Evolutionary conservation across 495 filamentous ascomycete species (phyloP).

Genomic region (Penicillium lividum): DNA sequence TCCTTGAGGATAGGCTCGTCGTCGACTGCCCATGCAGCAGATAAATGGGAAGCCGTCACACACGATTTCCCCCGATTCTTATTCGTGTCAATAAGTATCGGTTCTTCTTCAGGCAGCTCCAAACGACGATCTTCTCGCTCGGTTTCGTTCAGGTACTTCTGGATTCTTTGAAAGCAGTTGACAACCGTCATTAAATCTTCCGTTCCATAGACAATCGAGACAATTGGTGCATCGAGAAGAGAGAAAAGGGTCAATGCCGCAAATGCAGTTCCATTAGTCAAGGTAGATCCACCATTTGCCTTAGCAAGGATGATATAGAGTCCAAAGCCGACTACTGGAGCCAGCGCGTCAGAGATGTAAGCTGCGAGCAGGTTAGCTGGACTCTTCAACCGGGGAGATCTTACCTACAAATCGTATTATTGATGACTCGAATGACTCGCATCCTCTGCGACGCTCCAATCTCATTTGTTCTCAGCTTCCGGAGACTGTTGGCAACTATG

Average conservation of each 20-base stretch:
- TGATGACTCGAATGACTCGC: constrained; percentile 16
- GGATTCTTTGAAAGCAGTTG: constrained; percentile 30
- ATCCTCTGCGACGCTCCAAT: constrained; percentile 18
- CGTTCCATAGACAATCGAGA: constrained; percentile 18
- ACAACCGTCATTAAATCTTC: constrained; percentile 26
- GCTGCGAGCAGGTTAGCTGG: constrained; percentile 13
- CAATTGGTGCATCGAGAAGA: constrained; percentile 23
- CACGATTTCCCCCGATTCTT: constrained; percentile 2
- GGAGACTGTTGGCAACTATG: constrained; percentile 35
- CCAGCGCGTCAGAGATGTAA: constrained; percentile 21
- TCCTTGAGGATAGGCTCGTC: constrained; percentile 18
- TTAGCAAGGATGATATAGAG: constrained; percentile 21
- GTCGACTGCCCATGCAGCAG: constrained; percentile 25
- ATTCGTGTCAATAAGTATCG: constrained; percentile 16
- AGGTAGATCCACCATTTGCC: constrained; percentile 17
- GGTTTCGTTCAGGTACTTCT: constrained; percentile 21
- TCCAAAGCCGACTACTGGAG: constrained; percentile 28
- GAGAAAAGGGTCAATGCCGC: constrained; percentile 28
- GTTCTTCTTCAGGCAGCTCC: not conserved
- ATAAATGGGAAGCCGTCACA: constrained; percentile 14
- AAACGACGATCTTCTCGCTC: constrained; percentile 19
- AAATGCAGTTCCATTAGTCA: constrained; percentile 27
- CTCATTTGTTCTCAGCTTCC: constrained; percentile 21
- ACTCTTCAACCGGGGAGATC: not conserved
- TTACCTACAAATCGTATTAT: constrained; percentile 20